phyloP scores from a whole-genome alignment of 805 yeast genomes.

The Cyberlindnera veronae region DNA sequence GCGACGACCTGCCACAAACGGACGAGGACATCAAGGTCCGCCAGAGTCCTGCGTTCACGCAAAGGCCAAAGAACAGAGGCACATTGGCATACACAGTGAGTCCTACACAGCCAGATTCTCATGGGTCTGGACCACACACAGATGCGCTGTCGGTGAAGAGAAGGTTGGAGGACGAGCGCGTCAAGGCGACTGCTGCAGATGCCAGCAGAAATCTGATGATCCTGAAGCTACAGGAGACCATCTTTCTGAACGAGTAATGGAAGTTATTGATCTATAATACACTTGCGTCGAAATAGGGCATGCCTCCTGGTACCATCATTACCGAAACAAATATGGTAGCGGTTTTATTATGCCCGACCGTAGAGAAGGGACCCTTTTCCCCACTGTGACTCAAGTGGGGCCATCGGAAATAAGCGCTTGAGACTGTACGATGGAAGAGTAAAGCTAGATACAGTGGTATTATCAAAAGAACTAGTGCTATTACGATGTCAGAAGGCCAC shows the following conservation, averaged over 20 bases:
- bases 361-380: no score
- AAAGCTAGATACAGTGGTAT: no score
- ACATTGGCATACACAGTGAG: not conserved
- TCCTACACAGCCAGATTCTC: conserved; percentile 4
- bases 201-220: conserved; percentile 25
- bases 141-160: conserved; percentile 6
- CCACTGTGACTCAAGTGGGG: no score
- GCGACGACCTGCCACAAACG: conserved; percentile 23
- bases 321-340: no score
- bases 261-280: not conserved
- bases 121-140: not conserved
- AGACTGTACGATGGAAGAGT: no score
- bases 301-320: no score
- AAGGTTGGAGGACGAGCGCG: conserved; percentile 6
- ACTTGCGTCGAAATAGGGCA: no score
- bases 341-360: no score
- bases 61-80: not conserved
- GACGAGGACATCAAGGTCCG: no score
- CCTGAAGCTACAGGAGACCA: conserved; percentile 26
- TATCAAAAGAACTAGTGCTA: no score
- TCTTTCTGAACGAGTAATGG: conserved; percentile 23
- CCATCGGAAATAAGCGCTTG: no score
- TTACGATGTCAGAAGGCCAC: no score
- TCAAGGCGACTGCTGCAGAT: conserved; percentile 19
- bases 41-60: not conserved